phyloP scores from a whole-genome alignment of 176 grass and related monocot species.

The Puccinellia tenuiflora region DNA sequence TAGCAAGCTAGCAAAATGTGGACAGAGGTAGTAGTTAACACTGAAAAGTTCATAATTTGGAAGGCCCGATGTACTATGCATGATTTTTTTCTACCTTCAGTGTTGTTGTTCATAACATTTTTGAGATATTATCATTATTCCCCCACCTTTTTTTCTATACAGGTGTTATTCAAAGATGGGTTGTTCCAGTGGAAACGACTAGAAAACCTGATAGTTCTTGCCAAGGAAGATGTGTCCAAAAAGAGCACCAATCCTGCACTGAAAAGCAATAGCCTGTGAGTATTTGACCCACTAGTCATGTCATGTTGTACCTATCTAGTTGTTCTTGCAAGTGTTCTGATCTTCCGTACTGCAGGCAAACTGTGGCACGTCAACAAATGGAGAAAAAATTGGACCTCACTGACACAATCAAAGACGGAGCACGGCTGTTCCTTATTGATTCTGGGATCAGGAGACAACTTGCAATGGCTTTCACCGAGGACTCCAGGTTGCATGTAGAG shows the following conservation, averaged over 20 bases:
- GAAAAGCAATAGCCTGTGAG: slow-evolving; percentile 58
- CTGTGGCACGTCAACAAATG: slow-evolving; percentile 36
- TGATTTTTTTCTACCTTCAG: background rate
- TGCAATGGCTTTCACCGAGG: slow-evolving; percentile 92
- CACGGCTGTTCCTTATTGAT: slow-evolving; percentile 87
- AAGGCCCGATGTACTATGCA: background rate
- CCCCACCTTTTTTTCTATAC: slow-evolving; percentile 1
- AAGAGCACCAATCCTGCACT: slow-evolving; percentile 90
- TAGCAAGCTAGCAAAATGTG: too few relatives aligned
- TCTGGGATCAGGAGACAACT: slow-evolving; percentile 87
- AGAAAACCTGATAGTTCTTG: slow-evolving; percentile 97
- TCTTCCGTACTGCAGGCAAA: slow-evolving; percentile 41
- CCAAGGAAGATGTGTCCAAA: slow-evolving; percentile 93
- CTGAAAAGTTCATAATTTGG: background rate
- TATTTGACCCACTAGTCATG: slow-evolving; percentile 1
- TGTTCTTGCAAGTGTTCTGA: slow-evolving; percentile 14
- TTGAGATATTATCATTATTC: background rate
- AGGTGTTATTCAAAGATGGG: slow-evolving; percentile 99
- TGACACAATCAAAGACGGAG: slow-evolving; percentile 98
- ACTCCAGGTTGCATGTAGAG: slow-evolving; percentile 90
- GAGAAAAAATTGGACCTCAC: slow-evolving; percentile 83
- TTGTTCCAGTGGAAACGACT: slow-evolving; percentile 96
- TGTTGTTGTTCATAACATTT: slow-evolving; percentile 4
- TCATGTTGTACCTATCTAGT: background rate
- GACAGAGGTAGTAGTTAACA: too few relatives aligned